These are phyloP conservation scores for Heracleum sosnowskyi DNA, from an alignment of 129 eudicot genomes.

Conservation along the genomic window DNA sequence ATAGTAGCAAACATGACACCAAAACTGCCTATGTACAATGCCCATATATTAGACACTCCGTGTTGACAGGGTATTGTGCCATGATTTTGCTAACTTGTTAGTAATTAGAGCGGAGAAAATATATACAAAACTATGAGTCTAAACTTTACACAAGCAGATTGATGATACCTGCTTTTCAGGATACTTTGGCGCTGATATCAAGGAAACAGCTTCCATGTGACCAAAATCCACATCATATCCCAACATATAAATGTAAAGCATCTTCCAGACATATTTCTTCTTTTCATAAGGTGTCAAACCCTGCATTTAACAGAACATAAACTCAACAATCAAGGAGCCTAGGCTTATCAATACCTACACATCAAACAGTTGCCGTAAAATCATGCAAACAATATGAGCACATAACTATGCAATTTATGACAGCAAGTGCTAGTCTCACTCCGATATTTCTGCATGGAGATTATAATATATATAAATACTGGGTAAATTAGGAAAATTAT, in stretches of 20 bases:
- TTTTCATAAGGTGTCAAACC: conserved; percentile 90
- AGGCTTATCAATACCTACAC: background rate
- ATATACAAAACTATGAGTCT: background rate
- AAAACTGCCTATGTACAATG: background rate
- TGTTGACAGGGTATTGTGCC: background rate
- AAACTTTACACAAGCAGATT: background rate
- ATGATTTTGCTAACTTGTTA: background rate
- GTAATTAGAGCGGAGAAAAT: background rate
- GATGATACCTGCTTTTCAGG: conserved; percentile 90
- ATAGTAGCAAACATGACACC: background rate
- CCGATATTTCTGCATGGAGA: background rate
- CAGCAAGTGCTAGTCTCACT: background rate
- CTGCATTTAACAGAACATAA: conserved; percentile 31
- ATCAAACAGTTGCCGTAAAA: background rate
- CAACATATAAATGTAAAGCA: conserved; percentile 92
- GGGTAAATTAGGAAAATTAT: background rate
- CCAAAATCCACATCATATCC: conserved; percentile 99
- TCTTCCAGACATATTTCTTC: conserved; percentile 99
- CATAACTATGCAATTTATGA: background rate
- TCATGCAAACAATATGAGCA: background rate
- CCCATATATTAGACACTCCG: background rate
- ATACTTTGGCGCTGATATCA: conserved; percentile 97
- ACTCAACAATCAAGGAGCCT: conserved; percentile 5
- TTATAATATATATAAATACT: background rate
- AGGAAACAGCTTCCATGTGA: conserved; percentile 99